Base-by-base conservation (phyloP, 2,329 filamentous ascomycete species). In the Spiromastix sp. region DNA sequence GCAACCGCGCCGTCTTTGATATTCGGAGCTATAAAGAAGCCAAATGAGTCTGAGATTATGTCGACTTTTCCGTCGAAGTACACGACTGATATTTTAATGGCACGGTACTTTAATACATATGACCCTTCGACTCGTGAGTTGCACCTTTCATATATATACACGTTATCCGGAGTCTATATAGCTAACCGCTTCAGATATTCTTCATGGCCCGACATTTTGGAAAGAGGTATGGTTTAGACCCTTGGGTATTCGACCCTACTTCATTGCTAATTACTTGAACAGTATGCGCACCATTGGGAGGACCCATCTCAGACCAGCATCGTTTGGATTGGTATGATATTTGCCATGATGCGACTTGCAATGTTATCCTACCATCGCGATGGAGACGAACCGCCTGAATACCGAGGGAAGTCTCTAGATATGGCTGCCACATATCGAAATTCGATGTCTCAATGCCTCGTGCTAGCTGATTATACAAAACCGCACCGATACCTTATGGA, bases 61-160 rank as follows among this genome's bases (percentile, higher is more conserved):
- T 74, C 79, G 18, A 77, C 81, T 32, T 71, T 96, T 27, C 91
- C 91, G 2, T 70, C 80, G 0, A 89, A 86, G 52, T 77, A 82
- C 24, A 81, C 78, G 16, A 81, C 91, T n/a, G 77, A 94, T 49
- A 79, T 85, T 16, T 68, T 96, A 12, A 81, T 94, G 42, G 79
- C 80, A 42, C 77, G 89, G 41, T 98, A 93, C 54, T 95, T 96
- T 66, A 89, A 89, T 54, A 89, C 82, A 18, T 77, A 75, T 46
- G 76, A 79, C 46, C 76, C 74, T 10, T 70, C 71, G 18, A 71
- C 74, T 33, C 71, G 64, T 67, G 51, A 47, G 74, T 78, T n/a
- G n/a, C n/a, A n/a, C n/a, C n/a, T n/a, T n/a, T n/a, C n/a, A n/a
- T n/a, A n/a, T n/a, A n/a, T n/a, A n/a, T n/a, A n/a, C n/a, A n/a